phyloP scores from a whole-genome alignment of 2,329 filamentous ascomycete species.

The Chrysoporthe puriensis region DNA sequence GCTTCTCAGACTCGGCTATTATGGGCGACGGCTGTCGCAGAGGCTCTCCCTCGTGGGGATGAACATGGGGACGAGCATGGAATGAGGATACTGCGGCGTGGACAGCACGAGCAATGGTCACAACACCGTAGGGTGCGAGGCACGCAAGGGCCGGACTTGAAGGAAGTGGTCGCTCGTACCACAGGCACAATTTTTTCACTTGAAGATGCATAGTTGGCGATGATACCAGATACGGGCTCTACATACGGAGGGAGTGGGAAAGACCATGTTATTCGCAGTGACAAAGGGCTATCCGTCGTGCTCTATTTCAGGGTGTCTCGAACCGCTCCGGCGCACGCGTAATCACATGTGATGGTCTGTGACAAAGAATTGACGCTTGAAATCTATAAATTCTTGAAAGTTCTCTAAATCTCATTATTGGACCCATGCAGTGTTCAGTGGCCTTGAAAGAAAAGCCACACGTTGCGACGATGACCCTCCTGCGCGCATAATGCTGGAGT shows the following conservation, averaged over 20 bases:
- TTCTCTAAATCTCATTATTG: neutral
- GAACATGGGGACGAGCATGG: neutral
- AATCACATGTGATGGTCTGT: conserved; percentile 7
- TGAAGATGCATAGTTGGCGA: conserved; percentile 5
- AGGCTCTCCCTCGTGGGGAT: neutral
- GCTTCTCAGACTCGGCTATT: neutral
- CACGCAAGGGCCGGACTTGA: neutral
- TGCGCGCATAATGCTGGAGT: too few relatives aligned
- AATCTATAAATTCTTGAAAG: neutral
- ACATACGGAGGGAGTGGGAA: neutral
- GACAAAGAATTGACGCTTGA: neutral
- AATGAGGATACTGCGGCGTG: neutral
- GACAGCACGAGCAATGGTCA: neutral
- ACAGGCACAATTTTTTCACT: neutral
- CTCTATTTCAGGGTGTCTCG: neutral
- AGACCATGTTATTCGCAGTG: neutral
- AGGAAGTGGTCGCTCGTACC: neutral
- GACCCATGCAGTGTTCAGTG: neutral
- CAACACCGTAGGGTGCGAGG: neutral
- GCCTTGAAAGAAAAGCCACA: neutral
- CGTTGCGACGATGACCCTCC: neutral
- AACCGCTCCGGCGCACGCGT: neutral
- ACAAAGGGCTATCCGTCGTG: neutral
- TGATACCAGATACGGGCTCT: conserved; percentile 18
- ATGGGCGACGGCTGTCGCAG: neutral